Conservation (phyloP, 2,329 filamentous ascomycete genomes). For the Fusarium luffae region DNA sequence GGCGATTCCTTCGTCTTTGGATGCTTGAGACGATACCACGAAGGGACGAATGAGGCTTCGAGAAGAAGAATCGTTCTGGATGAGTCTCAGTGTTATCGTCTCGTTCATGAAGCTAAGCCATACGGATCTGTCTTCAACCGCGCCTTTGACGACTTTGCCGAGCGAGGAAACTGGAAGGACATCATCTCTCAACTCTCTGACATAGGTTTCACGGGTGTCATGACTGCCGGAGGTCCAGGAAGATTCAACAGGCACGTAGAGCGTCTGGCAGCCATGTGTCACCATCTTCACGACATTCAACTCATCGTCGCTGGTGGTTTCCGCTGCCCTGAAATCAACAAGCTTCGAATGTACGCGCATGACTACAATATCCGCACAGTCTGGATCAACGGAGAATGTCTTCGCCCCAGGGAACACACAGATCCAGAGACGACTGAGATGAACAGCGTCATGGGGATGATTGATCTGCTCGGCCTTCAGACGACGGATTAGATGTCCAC, state of each 20-base stretch:
- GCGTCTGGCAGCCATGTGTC: slow-evolving; percentile 52
- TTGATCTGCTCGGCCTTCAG: slow-evolving; percentile 38
- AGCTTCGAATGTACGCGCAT: slow-evolving; percentile 46
- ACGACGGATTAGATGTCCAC: slow-evolving; percentile 46
- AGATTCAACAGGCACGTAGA: slow-evolving; percentile 54
- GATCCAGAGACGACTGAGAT: slow-evolving; percentile 43
- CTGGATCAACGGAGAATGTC: slow-evolving; percentile 61
- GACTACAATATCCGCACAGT: slow-evolving; percentile 38
- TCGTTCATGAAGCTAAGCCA: slow-evolving; percentile 57
- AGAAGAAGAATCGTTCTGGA: slow-evolving; percentile 51
- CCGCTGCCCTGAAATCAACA: slow-evolving; percentile 53
- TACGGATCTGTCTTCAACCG: slow-evolving; percentile 65
- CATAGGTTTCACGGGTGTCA: slow-evolving; percentile 62
- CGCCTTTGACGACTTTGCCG: slow-evolving; percentile 63
- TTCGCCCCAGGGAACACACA: slow-evolving; percentile 21
- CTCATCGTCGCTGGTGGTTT: slow-evolving; percentile 66
- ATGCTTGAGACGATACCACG: slow-evolving; percentile 47
- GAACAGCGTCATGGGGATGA: slow-evolving; percentile 40
- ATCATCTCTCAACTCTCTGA: slow-evolving; percentile 50
- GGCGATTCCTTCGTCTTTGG: slow-evolving; percentile 70
- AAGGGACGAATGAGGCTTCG: not conserved
- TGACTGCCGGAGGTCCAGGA: slow-evolving; percentile 65
- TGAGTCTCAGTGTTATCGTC: slow-evolving; percentile 50
- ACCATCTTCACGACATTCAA: slow-evolving; percentile 51
- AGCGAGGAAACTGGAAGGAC: slow-evolving; percentile 25